Evolutionary conservation across 2,329 filamentous ascomycete species (phyloP), one percentile per base, ranked within the genome.

Genomic region (Massarina eburnea): DNA sequence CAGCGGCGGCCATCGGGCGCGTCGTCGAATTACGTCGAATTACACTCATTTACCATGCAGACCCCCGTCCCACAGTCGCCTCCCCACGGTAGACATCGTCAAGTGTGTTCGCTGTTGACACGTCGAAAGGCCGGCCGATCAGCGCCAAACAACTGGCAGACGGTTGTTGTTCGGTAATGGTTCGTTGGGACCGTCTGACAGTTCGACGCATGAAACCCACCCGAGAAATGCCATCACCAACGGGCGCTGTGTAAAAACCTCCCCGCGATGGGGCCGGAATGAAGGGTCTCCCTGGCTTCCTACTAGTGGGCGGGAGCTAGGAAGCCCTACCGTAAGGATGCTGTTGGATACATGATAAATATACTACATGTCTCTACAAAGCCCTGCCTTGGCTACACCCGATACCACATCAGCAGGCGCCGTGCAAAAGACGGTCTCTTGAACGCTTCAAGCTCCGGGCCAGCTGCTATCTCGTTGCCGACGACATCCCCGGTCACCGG

Each of bases 351-450:
- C 17, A 37, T 21, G 12, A 12, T 21, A 14, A 19, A n/a, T 21
- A 12, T 14, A 21, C 18, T 12, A 9, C 12, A 14, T 21, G 34
- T 21, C 8, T 5, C 18, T n/a, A n/a, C n/a, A n/a, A n/a, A n/a
- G 8, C 17, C 14, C 21, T 39, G 4, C 21, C 21, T 38, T 39
- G 5, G 18, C 21, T 35, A 68, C 8, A 69, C 65, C 19, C 49
- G 64, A 27, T 52, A 43, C 57, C 64, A 64, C 56, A 59, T 59
- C 20, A 69, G 44, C 43, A 68, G 33, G 41, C 66, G 55, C 52
- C 53, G 66, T 19, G 61, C 8, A 21, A 69, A 69, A 1, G 50
- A 29, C 20, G 56, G 62, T 42, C 53, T 62, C 42, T 50, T 48
- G 20, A 54, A 57, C 8, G 45, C 51, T 10, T 12, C 48, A 26